phyloP scores from a whole-genome alignment of 345 rosid species.

The Cardiospermum halicacabum region DNA sequence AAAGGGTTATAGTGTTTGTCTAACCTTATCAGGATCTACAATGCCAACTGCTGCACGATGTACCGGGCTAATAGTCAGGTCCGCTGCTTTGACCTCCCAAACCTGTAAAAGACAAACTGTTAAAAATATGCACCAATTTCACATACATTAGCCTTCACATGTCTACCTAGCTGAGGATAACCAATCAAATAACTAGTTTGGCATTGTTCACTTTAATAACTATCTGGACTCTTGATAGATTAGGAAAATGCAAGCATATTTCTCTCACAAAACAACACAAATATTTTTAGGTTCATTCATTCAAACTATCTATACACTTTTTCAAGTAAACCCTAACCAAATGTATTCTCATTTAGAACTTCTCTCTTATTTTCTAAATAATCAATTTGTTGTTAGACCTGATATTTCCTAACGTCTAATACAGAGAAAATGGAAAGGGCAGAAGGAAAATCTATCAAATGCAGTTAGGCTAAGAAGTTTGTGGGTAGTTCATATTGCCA shows the following conservation, averaged over 20 bases:
- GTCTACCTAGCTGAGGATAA: background rate
- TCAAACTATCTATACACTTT: background rate
- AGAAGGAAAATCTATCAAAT: too few species aligned
- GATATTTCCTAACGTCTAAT: too few species aligned
- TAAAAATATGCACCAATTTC: background rate
- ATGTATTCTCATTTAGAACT: background rate
- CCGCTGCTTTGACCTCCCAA: conserved; percentile 99
- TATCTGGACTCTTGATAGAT: background rate
- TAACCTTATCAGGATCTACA: conserved; percentile 82
- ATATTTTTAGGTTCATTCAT: background rate
- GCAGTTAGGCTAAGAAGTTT: too few species aligned
- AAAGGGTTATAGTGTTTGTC: background rate
- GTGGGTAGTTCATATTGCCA: too few species aligned
- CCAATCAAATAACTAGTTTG: background rate
- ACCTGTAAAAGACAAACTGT: conserved; percentile 42
- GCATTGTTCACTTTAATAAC: background rate
- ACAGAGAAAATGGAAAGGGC: too few species aligned
- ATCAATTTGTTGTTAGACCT: background rate
- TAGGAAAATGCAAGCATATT: background rate
- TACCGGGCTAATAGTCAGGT: conserved; percentile 90
- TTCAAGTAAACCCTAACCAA: background rate
- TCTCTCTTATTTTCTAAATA: background rate
- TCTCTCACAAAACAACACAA: background rate
- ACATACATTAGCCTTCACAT: background rate
- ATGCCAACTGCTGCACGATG: conserved; percentile 81